These are phyloP conservation scores for Scutellaria baicalensis DNA, from an alignment of 257 asterid species.

Conservation along the genomic window DNA sequence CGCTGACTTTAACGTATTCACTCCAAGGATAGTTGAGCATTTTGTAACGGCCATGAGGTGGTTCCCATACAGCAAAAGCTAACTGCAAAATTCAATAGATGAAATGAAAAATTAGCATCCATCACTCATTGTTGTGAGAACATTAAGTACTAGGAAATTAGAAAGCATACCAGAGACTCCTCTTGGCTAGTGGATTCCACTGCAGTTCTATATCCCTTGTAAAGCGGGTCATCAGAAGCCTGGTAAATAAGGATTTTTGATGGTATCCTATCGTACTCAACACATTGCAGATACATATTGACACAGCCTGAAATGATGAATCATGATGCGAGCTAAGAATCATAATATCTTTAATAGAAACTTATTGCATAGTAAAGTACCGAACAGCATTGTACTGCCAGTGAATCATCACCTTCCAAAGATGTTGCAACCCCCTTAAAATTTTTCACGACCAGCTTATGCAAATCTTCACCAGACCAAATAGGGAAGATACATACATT, in stretches of 20 bases:
- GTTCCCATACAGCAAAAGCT: conserved; percentile 92
- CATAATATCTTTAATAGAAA: conserved; percentile 2
- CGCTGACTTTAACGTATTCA: conserved; percentile 85
- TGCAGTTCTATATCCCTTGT: conserved; percentile 85
- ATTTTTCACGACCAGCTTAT: conserved; percentile 78
- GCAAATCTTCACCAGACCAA: conserved; percentile 99
- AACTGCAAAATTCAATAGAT: conserved; percentile 30
- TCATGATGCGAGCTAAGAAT: not conserved
- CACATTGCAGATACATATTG: conserved; percentile 57
- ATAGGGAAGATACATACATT: conserved; percentile 78
- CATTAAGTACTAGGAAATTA: not conserved
- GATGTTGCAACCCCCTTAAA: conserved; percentile 72
- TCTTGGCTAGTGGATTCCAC: conserved; percentile 91
- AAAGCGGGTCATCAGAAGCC: conserved; percentile 90
- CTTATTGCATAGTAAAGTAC: not conserved
- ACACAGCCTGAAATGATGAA: conserved; percentile 51
- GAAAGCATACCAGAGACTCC: conserved; percentile 60
- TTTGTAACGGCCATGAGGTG: conserved; percentile 96
- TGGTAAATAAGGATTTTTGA: conserved; percentile 83
- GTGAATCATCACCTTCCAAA: conserved; percentile 57
- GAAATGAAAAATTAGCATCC: not conserved
- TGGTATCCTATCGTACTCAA: conserved; percentile 77
- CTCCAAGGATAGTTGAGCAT: conserved; percentile 92
- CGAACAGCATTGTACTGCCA: not conserved
- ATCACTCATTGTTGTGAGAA: not conserved